A percentile compares a stretch with the other conserved stretches of the same genome.
Conservation (phyloP, 2,329 filamentous ascomycete species). For the Pestalotiopsis sp. region DNA sequence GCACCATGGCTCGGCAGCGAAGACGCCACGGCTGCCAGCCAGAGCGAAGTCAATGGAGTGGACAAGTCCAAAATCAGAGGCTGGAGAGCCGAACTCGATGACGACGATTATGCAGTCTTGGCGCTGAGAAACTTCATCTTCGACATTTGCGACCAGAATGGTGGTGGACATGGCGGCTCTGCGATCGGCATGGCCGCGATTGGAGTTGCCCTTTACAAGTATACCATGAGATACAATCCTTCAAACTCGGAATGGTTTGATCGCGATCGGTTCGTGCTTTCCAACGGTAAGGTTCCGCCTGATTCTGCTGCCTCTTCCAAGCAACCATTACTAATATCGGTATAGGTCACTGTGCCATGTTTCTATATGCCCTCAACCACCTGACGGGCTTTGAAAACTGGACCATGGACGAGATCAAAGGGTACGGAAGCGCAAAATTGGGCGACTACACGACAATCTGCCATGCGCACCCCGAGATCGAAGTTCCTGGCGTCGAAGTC, state of each 20-base stretch:
- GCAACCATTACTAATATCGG: not conserved
- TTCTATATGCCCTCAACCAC: slow-evolving; percentile 53
- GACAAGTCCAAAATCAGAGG: not conserved
- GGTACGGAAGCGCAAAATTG: slow-evolving; percentile 42
- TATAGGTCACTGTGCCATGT: slow-evolving; percentile 49
- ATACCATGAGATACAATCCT: slow-evolving; percentile 61
- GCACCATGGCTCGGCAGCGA: slow-evolving; percentile 2
- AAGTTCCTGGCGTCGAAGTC: slow-evolving; percentile 58
- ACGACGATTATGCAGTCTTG: slow-evolving; percentile 15
- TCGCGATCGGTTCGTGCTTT: slow-evolving; percentile 61
- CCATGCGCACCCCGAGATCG: slow-evolving; percentile 57
- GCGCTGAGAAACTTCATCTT: slow-evolving; percentile 10
- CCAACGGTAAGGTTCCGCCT: slow-evolving; percentile 43
- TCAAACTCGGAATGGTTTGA: slow-evolving; percentile 56
- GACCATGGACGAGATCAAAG: slow-evolving; percentile 55
- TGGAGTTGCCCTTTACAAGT: slow-evolving; percentile 53
- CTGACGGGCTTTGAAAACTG: slow-evolving; percentile 51
- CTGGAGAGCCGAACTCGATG: slow-evolving; percentile 12
- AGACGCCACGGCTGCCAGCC: not conserved
- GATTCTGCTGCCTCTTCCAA: not conserved
- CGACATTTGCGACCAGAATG: slow-evolving; percentile 5
- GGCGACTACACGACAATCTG: slow-evolving; percentile 43
- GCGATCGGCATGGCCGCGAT: slow-evolving; percentile 39
- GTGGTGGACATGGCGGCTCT: slow-evolving; percentile 11
- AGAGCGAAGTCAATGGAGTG: not conserved